Evolutionary conservation across 2,329 filamentous ascomycete genomes (phyloP), one percentile per base, ranked within the genome.

Genomic region (Pseudocercospora fuligena): DNA sequence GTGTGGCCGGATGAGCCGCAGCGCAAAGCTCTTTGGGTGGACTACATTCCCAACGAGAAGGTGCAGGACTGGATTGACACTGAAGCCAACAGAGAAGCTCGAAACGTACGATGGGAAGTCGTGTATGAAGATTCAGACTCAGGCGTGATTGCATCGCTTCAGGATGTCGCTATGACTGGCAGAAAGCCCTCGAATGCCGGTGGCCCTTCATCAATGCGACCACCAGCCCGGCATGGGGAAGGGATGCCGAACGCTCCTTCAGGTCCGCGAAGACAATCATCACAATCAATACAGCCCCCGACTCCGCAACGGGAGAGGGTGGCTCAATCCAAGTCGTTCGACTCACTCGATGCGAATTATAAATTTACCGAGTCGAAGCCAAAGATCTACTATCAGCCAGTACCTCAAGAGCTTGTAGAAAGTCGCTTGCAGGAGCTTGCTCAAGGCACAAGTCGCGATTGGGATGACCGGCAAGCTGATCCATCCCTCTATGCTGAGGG

Each of bases 1-100:
- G 86, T 93, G 40, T 98, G 94, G 92, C 94, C 94, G 0, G 88
- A 93, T 66, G 94, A 98, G 80, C 88, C 90, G 66, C 92, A 90
- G 71, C 87, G 95, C 33, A 96, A 95, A 77, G 85, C 89, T 0
- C 84, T 98, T 0, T 96, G 90, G 87, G 92, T 92, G 3, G 95
- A 99, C 77, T 98, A 95, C 77, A 85, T 98, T 21, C 94, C 94
- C 0, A 86, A 90, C 19, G 88, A 92, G 27, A 87, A 88, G 69
- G 85, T 96, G 3, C 53, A 62, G 27, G 85, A 86, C 25, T 98
- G 93, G 93, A 90, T 96, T 66, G 85, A 87, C 7, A 85, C 80
- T 47, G 92, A 97, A 71, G 82, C 60, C 66, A 78, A 76, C 78
- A 81, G 61, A 78, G 77, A 76, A 74, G 72, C 74, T 31, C 51